A percentile compares a stretch with the other conserved stretches of the same genome.
phyloP scores from a whole-genome alignment of 2,329 filamentous ascomycete species.

The Magnaporthiopsis incrustans region DNA sequence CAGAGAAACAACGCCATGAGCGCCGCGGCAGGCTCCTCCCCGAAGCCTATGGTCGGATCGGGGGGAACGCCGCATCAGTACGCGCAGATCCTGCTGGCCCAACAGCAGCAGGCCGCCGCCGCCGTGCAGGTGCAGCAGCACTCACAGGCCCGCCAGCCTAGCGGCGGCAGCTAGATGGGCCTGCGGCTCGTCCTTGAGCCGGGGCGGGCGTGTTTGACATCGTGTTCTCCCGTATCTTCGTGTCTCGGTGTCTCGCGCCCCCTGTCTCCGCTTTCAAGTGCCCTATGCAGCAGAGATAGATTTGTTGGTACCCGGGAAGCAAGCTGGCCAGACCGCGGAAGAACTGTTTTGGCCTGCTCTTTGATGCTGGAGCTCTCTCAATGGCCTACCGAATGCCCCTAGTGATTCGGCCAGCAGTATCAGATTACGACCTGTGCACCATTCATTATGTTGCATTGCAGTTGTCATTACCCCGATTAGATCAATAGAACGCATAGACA shows the following conservation, averaged over 20 bases:
- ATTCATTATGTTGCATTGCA: background rate
- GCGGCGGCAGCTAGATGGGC: background rate
- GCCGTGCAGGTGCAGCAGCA: constrained; percentile 5
- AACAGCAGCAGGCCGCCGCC: constrained; percentile 4
- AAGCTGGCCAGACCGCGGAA: too few species aligned
- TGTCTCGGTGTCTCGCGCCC: background rate
- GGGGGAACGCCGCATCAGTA: constrained; percentile 7
- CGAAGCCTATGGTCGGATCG: constrained; percentile 6
- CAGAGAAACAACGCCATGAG: constrained; percentile 7
- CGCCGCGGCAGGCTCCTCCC: constrained; percentile 4
- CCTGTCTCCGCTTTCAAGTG: background rate
- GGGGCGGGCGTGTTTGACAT: background rate
- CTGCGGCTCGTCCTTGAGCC: background rate
- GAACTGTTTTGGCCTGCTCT: too few species aligned
- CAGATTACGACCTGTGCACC: background rate
- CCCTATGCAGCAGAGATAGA: background rate
- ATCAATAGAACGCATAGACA: background rate
- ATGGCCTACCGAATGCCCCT: background rate
- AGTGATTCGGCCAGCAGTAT: background rate
- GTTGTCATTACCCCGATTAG: background rate
- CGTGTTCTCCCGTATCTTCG: background rate
- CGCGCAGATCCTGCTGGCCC: constrained; percentile 7
- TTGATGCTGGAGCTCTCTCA: background rate
- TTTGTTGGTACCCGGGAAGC: too few species aligned
- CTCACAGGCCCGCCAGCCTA: background rate